phyloP scores from a whole-genome alignment of 345 rosid species.

The Eucalyptus decipiens region DNA sequence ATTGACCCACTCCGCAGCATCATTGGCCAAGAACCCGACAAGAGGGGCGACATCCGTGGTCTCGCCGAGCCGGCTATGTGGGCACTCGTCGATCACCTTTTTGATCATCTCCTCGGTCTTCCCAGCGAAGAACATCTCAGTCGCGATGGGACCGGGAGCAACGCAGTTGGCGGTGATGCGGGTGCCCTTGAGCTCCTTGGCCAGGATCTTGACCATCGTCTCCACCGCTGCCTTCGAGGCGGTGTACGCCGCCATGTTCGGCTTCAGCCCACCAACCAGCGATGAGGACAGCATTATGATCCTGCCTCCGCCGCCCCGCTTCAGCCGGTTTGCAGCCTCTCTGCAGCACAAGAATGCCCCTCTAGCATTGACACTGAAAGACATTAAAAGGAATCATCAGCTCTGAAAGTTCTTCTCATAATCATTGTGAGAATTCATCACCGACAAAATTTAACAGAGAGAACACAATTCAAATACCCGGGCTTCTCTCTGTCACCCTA shows the following conservation, averaged over 20 bases:
- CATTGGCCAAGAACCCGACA: neutral
- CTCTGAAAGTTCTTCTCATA: rapidly evolving
- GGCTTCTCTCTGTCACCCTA: neutral
- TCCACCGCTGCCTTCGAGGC: slow-evolving; percentile 5
- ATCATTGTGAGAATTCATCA: neutral
- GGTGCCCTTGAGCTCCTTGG: slow-evolving; percentile 10
- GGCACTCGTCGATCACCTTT: neutral
- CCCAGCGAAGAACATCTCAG: slow-evolving; percentile 1
- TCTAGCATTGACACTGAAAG: neutral
- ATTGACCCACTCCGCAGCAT: slow-evolving; percentile 4
- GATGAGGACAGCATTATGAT: neutral
- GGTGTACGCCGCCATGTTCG: neutral
- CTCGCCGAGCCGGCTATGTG: slow-evolving; percentile 1
- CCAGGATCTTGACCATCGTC: slow-evolving; percentile 2
- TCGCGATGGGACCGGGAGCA: neutral
- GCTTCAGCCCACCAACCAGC: neutral
- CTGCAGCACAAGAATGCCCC: slow-evolving; percentile 10
- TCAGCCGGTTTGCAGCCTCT: neutral
- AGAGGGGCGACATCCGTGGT: neutral
- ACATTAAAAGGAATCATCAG: neutral
- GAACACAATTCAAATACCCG: neutral
- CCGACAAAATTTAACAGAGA: neutral
- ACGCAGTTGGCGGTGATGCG: neutral
- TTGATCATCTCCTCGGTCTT: neutral
- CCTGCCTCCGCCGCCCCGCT: slow-evolving; percentile 5